Base-by-base conservation (phyloP, 192 early-diverging fungal genomes). In the Coemansia sp. region DNA sequence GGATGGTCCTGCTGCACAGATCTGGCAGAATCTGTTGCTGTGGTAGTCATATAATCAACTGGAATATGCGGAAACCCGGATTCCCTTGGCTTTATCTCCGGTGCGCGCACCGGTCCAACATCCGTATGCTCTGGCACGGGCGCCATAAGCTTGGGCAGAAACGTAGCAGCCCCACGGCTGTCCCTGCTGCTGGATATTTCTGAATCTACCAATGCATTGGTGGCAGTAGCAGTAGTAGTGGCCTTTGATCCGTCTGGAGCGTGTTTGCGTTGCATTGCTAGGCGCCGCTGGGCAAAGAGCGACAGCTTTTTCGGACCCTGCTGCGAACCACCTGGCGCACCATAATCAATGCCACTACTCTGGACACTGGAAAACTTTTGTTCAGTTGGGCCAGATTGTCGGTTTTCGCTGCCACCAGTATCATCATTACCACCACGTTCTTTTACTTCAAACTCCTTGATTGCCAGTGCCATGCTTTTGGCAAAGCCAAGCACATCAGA, bases 111-210 rank as follows among this genome's bases (percentile, higher is more conserved):
- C 18, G 69, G 72, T 2, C 53, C 72, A 38, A 41, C 32, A 6
- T 54, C 37, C 11, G 47, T 47, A 16, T 75, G 75, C 48, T 83
- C 80, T 1, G 80, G 63, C 9, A 83, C 67, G 0, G 75, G 80
- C 3, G 75, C 76, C 80, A 83, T 83, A 3, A 83, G 80, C 57
- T 83, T 83, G 4, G 80, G 76, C n/a, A 83, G 44, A 53, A 83
- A 74, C 6, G 80, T 83, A 9, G 79, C 74, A n/a, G 61, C 67
- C 11, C 37, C 16, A 40, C 15, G 13, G 57, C 9, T 41, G n/a
- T 9, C 11, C 13, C 11, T n/a, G 5, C 16, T 41, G 37, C n/a
- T 16, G 8, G 37, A 7, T 1, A 26, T 0, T 2, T 26, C 9
- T 54, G 9, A 26, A 9, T 54, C 21, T 19, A 26, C 23, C 13